phyloP scores from a whole-genome alignment of 2,329 filamentous ascomycete genomes.

The Aspergillus viridinutans region DNA sequence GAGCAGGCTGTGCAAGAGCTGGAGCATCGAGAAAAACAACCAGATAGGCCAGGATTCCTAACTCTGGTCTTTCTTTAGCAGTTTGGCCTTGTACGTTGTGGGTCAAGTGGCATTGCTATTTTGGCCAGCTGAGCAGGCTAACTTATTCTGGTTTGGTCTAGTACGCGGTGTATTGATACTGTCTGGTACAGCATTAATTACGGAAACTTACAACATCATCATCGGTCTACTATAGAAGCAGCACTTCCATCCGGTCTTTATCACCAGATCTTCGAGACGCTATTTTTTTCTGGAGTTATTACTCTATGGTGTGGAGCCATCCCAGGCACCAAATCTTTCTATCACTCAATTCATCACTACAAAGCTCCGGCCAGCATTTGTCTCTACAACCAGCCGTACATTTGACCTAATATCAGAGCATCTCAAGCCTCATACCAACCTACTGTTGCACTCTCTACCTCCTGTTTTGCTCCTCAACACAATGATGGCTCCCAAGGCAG shows the following conservation, averaged over 20 bases:
- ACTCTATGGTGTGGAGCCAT: no score
- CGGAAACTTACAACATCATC: slow-evolving; percentile 1
- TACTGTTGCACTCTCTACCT: no score
- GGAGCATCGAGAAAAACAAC: background rate
- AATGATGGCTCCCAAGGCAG: no score
- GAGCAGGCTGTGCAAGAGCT: background rate
- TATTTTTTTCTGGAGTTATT: no score
- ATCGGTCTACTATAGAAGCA: background rate
- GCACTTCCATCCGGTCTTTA: background rate
- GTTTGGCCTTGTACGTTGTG: background rate
- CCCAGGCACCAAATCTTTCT: no score
- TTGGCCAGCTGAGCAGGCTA: slow-evolving; percentile 6
- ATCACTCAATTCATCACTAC: no score
- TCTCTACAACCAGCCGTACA: no score
- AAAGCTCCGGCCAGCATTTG: no score
- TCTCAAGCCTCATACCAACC: no score
- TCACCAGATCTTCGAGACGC: background rate
- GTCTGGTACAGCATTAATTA: slow-evolving; percentile 7
- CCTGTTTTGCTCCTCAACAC: no score
- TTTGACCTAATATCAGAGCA: no score
- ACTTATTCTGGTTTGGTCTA: background rate
- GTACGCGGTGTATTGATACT: slow-evolving; percentile 8
- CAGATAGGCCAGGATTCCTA: background rate
- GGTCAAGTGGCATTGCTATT: slow-evolving; percentile 12
- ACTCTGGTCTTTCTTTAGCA: background rate